Conservation (phyloP, 2,329 filamentous ascomycete genomes). For the Rutstroemia sydowiana region DNA sequence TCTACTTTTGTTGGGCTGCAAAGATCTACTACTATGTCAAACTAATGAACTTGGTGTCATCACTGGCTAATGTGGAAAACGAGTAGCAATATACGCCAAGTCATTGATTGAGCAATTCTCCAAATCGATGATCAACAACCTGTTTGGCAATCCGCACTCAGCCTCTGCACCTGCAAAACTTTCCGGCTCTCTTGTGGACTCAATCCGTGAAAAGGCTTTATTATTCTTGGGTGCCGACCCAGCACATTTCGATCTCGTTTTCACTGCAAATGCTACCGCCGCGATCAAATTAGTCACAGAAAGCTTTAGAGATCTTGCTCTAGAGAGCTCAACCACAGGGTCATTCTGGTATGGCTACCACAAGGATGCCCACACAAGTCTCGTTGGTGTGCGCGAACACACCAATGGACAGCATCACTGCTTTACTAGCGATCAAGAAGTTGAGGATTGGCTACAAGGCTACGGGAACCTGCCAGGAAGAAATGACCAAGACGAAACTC, state of each 20-base stretch:
- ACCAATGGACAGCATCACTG: constrained; percentile 56
- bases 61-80: neutral
- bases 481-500: constrained; percentile 15
- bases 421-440: constrained; percentile 51
- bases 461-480: constrained; percentile 25
- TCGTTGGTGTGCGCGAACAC: constrained; percentile 73
- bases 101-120: constrained; percentile 76
- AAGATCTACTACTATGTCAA: neutral
- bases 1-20: neutral
- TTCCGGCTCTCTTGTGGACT: constrained; percentile 65
- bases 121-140: constrained; percentile 63
- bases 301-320: constrained; percentile 56
- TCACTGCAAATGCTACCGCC: constrained; percentile 88
- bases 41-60: neutral
- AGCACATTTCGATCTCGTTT: constrained; percentile 75
- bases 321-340: constrained; percentile 49
- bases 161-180: constrained; percentile 72
- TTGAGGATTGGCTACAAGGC: constrained; percentile 54
- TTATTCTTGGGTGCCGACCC: constrained; percentile 75
- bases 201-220: constrained; percentile 62
- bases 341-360: constrained; percentile 83
- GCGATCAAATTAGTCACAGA: constrained; percentile 81
- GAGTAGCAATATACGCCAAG: constrained; percentile 57
- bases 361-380: constrained; percentile 75
- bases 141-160: constrained; percentile 90